Evolutionary conservation across 129 eudicot genomes (phyloP), one percentile per base, ranked within the genome.

Genomic region (Helichrysum umbraculigerum): DNA sequence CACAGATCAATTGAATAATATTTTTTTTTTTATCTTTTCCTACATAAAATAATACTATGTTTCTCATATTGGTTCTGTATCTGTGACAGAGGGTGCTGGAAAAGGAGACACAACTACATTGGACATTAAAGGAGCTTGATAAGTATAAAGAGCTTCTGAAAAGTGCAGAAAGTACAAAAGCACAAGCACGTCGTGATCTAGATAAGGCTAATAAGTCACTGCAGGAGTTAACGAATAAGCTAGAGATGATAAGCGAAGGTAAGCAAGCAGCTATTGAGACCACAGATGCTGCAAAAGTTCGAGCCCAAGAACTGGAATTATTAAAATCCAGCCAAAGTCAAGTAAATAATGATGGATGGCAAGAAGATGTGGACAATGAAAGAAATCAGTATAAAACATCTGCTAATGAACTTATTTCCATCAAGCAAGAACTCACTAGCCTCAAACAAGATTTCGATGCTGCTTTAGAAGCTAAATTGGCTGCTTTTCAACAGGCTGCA

Each of bases 351-450:
- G 89, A 78, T 12, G 83, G 72, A 3, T 77, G 81, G 82, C 78
- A 82, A 72, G 70, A 76, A 1, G 85, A 83, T 4, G 77, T 85
- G 28, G 88, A 83, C 41, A 78, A 51, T 1, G 87, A 85, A 66
- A 73, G 84, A 75, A 84, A 79, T 19, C 88, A 78, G 28, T 91
- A 91, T 75, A 94, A 78, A 75, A 86, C 91, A 19, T 79, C 90
- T 28, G 77, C 88, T 0, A 90, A 76, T 15, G 96, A 95, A 42
- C 91, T 91, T 42, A 86, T 60, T 74, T 76, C 84, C 7, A 78
- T 68, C 7, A 91, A 95, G 78, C 92, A 95, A 83, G 96, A 95
- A 81, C 90, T 95, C 34, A 85, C 89, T 33, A 95, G 77, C 70
- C 85, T 95, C 37, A 83, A 83, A 59, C 91, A 87, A 77, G 97